Evolutionary conservation across 352 stramenopile species (phyloP), one percentile per base, ranked within the genome.

Genomic region (Globisporangium middletonii): DNA sequence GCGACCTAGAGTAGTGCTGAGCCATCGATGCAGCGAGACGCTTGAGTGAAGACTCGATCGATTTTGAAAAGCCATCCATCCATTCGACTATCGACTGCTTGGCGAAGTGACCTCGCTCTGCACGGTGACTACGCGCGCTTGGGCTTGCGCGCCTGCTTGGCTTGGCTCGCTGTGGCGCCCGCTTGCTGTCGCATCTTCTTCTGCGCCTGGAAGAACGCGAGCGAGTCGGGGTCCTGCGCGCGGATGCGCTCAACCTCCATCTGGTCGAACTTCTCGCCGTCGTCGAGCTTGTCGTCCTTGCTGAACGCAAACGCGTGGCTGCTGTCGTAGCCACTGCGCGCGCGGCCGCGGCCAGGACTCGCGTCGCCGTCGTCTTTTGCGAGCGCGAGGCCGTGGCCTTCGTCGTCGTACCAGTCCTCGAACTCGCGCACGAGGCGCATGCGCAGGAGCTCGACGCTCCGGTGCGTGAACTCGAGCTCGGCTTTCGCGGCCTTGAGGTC

Each of bases 121-220:
- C 23, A 23, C 23, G 23, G 3, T 8, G 27, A 16, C 58, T 68
- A 79, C 51, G 58, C 63, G 41, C 65, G 65, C 53, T 73, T 70
- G 41, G 47, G 63, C 54, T 75, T 75, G 41, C 67, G 67, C 35
- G 58, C 53, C 37, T 65, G 65, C 47, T 63, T 58, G 30, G 50
- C 33, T 26, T 52, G 46, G 0, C 55, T 55, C 4, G 51, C 35
- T 0, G 49, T 9, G 0, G 27, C 51, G 8, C 50, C 59, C 0
- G 64, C 64, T 5, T 77, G 71, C 52, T 91, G 78, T 4, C 83
- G 69, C 83, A 93, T 91, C 59, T 89, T 91, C 69, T 91, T 90
- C 50, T 93, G 80, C 7, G 83, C 86, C 65, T 96, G 87, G 71
- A 97, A 97, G 57, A 97, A 98, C 3, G 92, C 89, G 16, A 97